Percentiles rank a stretch among this genome's conserved stretches.
Evolutionary conservation across 176 grass and related monocot genomes (phyloP).

Genomic region (Secale cereale): DNA sequence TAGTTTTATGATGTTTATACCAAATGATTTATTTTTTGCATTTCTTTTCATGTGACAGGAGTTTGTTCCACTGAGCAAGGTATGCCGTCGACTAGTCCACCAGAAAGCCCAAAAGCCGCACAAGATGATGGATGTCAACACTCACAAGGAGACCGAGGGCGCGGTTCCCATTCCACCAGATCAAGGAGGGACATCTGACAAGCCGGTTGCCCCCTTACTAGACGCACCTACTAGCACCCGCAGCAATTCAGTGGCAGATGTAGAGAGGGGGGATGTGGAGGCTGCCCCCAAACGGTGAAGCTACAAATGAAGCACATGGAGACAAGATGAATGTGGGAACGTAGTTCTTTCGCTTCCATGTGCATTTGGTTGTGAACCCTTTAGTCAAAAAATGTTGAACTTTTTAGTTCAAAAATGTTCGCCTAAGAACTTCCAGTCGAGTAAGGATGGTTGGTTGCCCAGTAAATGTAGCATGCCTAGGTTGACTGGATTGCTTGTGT

Average conservation of each 20-base stretch:
- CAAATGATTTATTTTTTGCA: not conserved
- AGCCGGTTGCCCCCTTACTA: not conserved
- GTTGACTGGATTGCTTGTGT: not conserved
- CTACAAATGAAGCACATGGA: conserved; percentile 20
- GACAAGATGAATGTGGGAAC: conserved; percentile 28
- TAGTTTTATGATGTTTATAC: not conserved
- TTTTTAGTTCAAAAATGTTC: too few relatives aligned
- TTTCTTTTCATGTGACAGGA: conserved; percentile 39
- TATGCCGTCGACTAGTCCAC: conserved; percentile 90
- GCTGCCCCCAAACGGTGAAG: not conserved
- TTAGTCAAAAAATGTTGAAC: not conserved
- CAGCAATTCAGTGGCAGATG: conserved; percentile 29
- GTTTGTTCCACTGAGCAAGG: conserved; percentile 91
- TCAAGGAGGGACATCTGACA: conserved; percentile 12
- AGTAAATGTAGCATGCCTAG: not conserved
- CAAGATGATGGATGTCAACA: conserved; percentile 75
- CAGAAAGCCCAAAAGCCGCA: conserved; percentile 38
- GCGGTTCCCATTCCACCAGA: not conserved
- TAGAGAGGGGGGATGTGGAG: conserved; percentile 17
- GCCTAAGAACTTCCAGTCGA: not conserved
- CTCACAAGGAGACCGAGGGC: conserved; percentile 35
- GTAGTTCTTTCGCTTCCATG: not conserved
- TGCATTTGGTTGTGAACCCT: not conserved
- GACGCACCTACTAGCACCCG: not conserved
- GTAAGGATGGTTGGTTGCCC: not conserved